Conservation (phyloP, 495 filamentous ascomycete genomes). For the Penicillium mononematosum region DNA sequence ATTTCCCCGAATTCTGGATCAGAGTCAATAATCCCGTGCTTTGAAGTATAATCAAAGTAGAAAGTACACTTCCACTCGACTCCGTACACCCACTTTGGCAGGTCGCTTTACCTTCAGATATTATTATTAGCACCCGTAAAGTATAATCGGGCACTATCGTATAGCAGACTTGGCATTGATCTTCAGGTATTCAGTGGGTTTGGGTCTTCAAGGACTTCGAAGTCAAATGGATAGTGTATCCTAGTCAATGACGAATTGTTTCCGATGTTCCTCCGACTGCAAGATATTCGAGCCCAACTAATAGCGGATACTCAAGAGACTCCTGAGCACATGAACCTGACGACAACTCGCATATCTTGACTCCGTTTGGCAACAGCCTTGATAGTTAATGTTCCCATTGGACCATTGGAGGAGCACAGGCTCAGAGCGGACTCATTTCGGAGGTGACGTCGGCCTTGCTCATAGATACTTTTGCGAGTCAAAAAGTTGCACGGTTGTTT, state of each 20-base stretch:
- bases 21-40: neutral
- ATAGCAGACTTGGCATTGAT: slow-evolving; percentile 4
- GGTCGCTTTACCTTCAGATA: neutral
- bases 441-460: neutral
- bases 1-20: slow-evolving; percentile 13
- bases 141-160: slow-evolving; percentile 3
- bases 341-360: slow-evolving; percentile 11
- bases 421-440: neutral
- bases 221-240: neutral
- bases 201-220: neutral
- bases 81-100: neutral
- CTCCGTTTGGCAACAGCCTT: slow-evolving; percentile 9
- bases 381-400: neutral
- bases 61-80: neutral
- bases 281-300: neutral
- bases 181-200: neutral
- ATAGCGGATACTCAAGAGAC: neutral
- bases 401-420: neutral
- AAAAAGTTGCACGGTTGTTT: neutral
- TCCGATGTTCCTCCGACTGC: neutral
- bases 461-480: neutral
- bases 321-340: neutral
- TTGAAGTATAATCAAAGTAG: neutral
- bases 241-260: neutral
- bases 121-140: neutral